phyloP scores from a whole-genome alignment of 2,329 filamentous ascomycete species.

The Fusarium acutatum region DNA sequence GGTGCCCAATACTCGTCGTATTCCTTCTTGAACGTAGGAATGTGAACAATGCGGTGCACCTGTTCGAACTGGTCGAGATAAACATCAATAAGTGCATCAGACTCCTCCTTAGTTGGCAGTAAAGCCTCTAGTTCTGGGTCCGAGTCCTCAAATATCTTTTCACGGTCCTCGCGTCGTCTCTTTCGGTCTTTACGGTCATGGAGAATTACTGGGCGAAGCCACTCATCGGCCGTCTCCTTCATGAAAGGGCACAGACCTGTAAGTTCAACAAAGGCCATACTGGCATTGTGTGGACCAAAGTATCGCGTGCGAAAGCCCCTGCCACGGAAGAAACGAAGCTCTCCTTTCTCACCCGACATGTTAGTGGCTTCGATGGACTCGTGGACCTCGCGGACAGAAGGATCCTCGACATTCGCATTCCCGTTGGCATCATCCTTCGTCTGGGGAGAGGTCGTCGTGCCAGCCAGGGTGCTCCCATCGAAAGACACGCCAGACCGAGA shows the following conservation, averaged over 20 bases:
- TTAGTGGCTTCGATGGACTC: conserved; percentile 53
- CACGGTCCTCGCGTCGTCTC: conserved; percentile 61
- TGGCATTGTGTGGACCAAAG: conserved; percentile 68
- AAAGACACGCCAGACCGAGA: conserved; percentile 55
- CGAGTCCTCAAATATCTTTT: conserved; percentile 57
- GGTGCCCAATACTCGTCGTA: conserved; percentile 65
- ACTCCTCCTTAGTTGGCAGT: conserved; percentile 57
- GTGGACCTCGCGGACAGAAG: conserved; percentile 49
- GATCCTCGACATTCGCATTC: conserved; percentile 44
- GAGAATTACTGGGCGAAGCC: conserved; percentile 66
- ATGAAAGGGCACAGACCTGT: conserved; percentile 68
- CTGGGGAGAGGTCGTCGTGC: conserved; percentile 54
- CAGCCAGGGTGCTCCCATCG: conserved; percentile 61
- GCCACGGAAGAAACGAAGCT: conserved; percentile 66
- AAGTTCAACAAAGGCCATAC: conserved; percentile 67
- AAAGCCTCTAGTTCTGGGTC: conserved; percentile 61
- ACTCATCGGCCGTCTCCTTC: conserved; percentile 69
- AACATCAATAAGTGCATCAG: conserved; percentile 58
- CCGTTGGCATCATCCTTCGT: conserved; percentile 54
- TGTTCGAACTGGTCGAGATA: conserved; percentile 66
- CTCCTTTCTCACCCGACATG: conserved; percentile 56
- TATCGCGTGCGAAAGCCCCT: conserved; percentile 69
- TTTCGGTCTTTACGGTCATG: conserved; percentile 64
- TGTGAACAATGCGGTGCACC: conserved; percentile 65
- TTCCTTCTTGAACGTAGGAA: conserved; percentile 65